phyloP scores from a whole-genome alignment of 495 filamentous ascomycete species.

The Halenospora varia region DNA sequence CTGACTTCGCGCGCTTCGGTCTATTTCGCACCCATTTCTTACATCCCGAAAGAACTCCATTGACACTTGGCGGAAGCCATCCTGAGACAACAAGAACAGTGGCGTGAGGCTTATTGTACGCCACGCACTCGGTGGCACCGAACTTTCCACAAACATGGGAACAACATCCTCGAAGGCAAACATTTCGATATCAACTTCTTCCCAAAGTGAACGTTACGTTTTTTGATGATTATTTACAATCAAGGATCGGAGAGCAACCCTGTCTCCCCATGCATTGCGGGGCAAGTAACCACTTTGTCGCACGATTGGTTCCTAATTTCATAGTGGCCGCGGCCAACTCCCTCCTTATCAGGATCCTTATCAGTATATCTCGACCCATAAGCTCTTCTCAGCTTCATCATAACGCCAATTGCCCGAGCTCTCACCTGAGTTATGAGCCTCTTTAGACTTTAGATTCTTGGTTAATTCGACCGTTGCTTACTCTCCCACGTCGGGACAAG shows the following conservation, averaged over 20 bases:
- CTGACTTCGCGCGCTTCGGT: too few relatives aligned
- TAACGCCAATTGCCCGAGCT: neutral
- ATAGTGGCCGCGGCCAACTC: neutral
- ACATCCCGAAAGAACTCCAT: neutral
- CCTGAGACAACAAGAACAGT: too few relatives aligned
- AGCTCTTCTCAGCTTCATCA: neutral
- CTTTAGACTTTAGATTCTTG: neutral
- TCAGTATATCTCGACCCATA: neutral
- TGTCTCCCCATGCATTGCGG: neutral
- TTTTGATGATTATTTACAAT: neutral
- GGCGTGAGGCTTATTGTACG: too few relatives aligned
- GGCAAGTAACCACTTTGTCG: neutral
- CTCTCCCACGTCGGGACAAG: too few relatives aligned
- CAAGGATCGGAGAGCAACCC: neutral
- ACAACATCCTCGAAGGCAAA: neutral
- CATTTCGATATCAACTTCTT: neutral
- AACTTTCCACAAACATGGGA: neutral
- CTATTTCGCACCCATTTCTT: too few relatives aligned
- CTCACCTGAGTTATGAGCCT: neutral
- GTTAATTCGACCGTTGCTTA: too few relatives aligned
- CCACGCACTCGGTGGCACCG: neutral
- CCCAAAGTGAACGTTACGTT: neutral
- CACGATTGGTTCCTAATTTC: neutral
- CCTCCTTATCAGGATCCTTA: neutral
- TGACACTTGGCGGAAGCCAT: too few relatives aligned